A percentile compares a stretch with the other conserved stretches of the same genome.
Conservation (phyloP, 2,329 filamentous ascomycete genomes). For the Fusarium aywerte region DNA sequence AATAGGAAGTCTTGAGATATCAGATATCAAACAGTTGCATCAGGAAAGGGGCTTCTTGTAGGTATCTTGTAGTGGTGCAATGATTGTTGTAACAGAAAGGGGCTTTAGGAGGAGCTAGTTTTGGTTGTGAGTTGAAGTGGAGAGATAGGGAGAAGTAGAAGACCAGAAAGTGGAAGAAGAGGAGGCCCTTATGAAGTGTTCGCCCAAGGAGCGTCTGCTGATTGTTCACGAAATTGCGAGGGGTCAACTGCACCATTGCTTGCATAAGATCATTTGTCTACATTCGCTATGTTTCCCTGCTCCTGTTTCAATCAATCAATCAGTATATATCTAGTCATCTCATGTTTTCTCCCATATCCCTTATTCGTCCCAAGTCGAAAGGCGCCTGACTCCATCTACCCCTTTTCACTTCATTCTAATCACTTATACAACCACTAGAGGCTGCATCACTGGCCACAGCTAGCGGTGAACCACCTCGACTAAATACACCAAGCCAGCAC, state of each 20-base stretch:
- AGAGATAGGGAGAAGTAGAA: constrained; percentile 4
- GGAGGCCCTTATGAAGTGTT: constrained; percentile 16
- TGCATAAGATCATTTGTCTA: constrained; percentile 11
- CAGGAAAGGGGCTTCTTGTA: background rate
- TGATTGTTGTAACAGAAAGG: background rate
- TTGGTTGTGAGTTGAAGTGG: constrained; percentile 1
- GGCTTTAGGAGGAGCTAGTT: background rate
- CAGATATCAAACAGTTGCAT: background rate
- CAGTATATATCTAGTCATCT: constrained; percentile 19
- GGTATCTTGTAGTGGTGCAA: background rate
- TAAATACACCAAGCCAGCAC: constrained; percentile 77
- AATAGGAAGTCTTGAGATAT: background rate
- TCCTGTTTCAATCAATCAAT: constrained; percentile 7
- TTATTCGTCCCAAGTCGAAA: constrained; percentile 4
- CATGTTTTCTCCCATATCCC: background rate
- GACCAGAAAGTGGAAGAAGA: constrained; percentile 1
- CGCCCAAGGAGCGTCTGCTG: background rate
- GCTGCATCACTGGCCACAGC: constrained; percentile 19
- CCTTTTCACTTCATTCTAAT: background rate
- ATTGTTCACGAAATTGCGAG: constrained; percentile 24
- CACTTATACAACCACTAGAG: background rate
- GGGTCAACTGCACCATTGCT: constrained; percentile 24
- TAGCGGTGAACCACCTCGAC: constrained; percentile 47
- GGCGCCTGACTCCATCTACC: constrained; percentile 1
- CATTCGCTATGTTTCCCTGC: constrained; percentile 1